Percentiles rank a stretch among this genome's conserved stretches.
These are phyloP conservation scores for Oryza brachyantha DNA, from an alignment of 176 grass and related monocot genomes.

Conservation along the genomic window DNA sequence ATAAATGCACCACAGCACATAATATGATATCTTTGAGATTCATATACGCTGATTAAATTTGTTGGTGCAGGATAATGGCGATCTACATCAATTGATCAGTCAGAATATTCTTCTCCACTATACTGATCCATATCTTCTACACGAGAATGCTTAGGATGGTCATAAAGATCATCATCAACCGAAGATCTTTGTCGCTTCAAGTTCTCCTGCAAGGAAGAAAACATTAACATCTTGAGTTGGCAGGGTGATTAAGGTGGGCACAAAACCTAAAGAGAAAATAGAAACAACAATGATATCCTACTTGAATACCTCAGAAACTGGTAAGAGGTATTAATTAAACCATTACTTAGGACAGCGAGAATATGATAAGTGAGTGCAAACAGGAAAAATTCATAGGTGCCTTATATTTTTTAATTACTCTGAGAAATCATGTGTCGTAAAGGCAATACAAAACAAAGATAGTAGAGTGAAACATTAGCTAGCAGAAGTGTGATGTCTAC, in stretches of 20 bases:
- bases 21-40: conserved; percentile 23
- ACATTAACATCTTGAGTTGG: background rate
- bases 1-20: background rate
- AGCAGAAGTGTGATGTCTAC: conserved; percentile 8
- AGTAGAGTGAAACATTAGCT: conserved; percentile 10
- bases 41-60: conserved; percentile 24
- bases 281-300: background rate
- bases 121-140: conserved; percentile 59
- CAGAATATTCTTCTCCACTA: conserved; percentile 59
- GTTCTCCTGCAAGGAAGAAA: conserved; percentile 47
- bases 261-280: background rate
- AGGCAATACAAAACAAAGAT: background rate
- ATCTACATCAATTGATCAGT: conserved; percentile 43
- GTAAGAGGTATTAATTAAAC: background rate
- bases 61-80: conserved; percentile 38
- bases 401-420: background rate
- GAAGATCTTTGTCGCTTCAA: conserved; percentile 46
- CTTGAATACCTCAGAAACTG: background rate
- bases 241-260: background rate
- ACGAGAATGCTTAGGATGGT: conserved; percentile 34
- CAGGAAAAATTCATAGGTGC: background rate
- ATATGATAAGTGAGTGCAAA: background rate
- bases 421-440: background rate
- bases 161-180: conserved; percentile 61
- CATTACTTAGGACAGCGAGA: background rate